A percentile compares a stretch with the other conserved stretches of the same genome.
Conservation (phyloP, 108 stramenopile genomes). For the Parmales sp. region DNA sequence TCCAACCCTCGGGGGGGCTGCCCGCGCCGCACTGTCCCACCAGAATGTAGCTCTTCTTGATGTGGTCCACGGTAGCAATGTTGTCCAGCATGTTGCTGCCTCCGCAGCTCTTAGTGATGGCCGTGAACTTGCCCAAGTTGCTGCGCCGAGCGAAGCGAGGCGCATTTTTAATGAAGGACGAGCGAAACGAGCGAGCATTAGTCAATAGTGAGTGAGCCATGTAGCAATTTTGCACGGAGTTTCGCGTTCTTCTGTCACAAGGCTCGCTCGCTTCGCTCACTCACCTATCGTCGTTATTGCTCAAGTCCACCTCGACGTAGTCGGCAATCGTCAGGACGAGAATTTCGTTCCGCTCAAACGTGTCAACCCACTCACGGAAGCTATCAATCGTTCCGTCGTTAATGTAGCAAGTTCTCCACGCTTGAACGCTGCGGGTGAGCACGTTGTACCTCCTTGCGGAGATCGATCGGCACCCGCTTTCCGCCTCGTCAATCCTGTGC, state of each 20-base stretch:
- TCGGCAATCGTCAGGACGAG: neutral
- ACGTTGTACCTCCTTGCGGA: neutral
- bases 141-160: too few species aligned
- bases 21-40: constrained; percentile 1
- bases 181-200: too few species aligned
- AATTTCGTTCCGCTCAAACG: neutral
- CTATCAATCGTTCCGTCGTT: neutral
- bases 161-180: too few species aligned
- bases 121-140: too few species aligned
- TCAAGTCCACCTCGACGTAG: neutral
- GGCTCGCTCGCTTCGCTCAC: neutral
- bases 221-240: too few species aligned
- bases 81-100: neutral
- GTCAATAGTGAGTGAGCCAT: too few species aligned
- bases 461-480: neutral
- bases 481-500: neutral
- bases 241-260: too few species aligned
- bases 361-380: neutral
- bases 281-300: neutral
- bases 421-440: neutral
- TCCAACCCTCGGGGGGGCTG: neutral
- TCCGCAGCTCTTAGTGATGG: neutral
- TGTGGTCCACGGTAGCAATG: neutral
- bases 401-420: neutral
- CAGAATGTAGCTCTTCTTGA: neutral